Conservation (phyloP, 148 eudicot species). For the Polygonum aviculare region DNA sequence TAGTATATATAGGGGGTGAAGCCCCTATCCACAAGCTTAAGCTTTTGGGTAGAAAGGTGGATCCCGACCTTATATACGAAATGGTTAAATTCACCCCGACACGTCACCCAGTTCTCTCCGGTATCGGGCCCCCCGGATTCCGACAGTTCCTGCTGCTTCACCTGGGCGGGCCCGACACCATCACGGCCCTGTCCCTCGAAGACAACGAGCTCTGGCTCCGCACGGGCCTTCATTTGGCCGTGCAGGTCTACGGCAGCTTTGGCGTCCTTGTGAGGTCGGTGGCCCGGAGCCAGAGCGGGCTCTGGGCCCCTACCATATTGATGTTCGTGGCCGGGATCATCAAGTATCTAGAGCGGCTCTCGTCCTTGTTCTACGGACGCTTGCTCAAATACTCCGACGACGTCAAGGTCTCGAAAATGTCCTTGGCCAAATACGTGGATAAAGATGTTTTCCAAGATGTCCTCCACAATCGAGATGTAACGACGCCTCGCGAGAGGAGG, state of each 20-base stretch:
- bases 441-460: neutral
- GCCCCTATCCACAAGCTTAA: too few species aligned
- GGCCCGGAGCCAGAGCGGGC: neutral
- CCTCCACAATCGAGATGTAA: neutral
- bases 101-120: too few species aligned
- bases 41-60: too few species aligned
- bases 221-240: neutral
- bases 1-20: too few species aligned
- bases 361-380: slow-evolving; percentile 10
- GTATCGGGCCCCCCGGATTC: too few species aligned
- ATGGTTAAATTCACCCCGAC: too few species aligned
- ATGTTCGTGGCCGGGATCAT: slow-evolving; percentile 16
- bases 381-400: too few species aligned
- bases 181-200: neutral
- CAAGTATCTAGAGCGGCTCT: slow-evolving; percentile 18
- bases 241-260: neutral
- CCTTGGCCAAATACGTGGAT: neutral
- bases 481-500: neutral
- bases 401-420: too few species aligned
- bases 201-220: slow-evolving; percentile 7
- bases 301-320: slow-evolving; percentile 8
- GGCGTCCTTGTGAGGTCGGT: neutral
- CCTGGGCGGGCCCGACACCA: slow-evolving; percentile 10
- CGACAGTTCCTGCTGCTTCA: slow-evolving; percentile 5
- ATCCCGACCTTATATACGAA: too few species aligned